A percentile compares a stretch with the other conserved stretches of the same genome.
Conservation (phyloP, 2,329 filamentous ascomycete genomes). For the Fusarium nurragi region DNA sequence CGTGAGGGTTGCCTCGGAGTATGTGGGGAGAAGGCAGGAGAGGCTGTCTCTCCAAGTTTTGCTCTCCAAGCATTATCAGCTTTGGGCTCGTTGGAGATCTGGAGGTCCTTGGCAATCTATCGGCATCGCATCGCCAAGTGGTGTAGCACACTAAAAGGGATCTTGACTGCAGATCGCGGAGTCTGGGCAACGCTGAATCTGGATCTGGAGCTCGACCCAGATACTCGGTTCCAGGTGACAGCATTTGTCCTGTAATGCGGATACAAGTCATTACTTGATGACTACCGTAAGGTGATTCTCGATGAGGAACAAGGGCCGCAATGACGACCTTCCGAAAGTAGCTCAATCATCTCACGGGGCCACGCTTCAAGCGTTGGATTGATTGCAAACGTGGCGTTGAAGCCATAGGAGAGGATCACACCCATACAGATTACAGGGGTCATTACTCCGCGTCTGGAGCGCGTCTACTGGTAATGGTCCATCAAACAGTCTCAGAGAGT, state of each 20-base stretch:
- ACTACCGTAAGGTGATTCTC: not conserved
- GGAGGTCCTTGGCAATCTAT: slow-evolving; percentile 18
- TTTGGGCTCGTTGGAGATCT: not conserved
- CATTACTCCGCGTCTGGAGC: slow-evolving; percentile 19
- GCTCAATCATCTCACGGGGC: slow-evolving; percentile 31
- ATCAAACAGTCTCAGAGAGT: not conserved
- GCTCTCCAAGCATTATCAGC: not conserved
- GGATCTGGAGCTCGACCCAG: slow-evolving; percentile 7
- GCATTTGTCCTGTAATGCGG: slow-evolving; percentile 1
- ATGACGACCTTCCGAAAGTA: slow-evolving; percentile 40
- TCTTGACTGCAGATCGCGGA: slow-evolving; percentile 31
- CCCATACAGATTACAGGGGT: slow-evolving; percentile 14
- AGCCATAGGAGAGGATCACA: slow-evolving; percentile 5
- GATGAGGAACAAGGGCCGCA: slow-evolving; percentile 7
- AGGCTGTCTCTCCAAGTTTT: slow-evolving; percentile 1
- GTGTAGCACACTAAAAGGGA: slow-evolving; percentile 3
- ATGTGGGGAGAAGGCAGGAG: slow-evolving; percentile 19
- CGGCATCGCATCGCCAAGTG: slow-evolving; percentile 39
- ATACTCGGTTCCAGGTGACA: slow-evolving; percentile 19
- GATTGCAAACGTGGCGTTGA: slow-evolving; percentile 20
- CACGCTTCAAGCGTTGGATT: slow-evolving; percentile 2
- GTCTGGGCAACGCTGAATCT: slow-evolving; percentile 34
- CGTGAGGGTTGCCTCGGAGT: slow-evolving; percentile 6
- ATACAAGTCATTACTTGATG: slow-evolving; percentile 1
- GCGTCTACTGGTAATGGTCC: slow-evolving; percentile 6